Percentiles rank a stretch among this genome's conserved stretches.
phyloP scores from a whole-genome alignment of 148 eudicot genomes.

The Vaccinium myrtillus region DNA sequence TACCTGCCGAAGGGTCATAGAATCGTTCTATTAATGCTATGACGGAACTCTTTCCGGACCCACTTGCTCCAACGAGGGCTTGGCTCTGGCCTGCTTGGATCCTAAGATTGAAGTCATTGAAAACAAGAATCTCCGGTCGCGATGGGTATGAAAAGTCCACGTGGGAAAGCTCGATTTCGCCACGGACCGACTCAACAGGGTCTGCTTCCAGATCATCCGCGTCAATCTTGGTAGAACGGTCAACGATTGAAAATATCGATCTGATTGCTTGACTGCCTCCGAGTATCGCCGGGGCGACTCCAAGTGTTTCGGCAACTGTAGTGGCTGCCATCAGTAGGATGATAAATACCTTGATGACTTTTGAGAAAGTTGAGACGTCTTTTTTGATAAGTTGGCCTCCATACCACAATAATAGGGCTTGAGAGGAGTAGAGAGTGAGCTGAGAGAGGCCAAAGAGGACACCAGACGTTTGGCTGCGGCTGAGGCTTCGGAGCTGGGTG shows the following conservation, averaged over 20 bases:
- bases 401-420: constrained; percentile 93
- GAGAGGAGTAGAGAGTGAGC: constrained; percentile 84
- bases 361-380: constrained; percentile 84
- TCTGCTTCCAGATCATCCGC: constrained; percentile 89
- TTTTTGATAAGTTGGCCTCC: constrained; percentile 84
- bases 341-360: constrained; percentile 86
- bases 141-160: constrained; percentile 92
- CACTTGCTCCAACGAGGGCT: constrained; percentile 95
- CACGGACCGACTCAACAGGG: constrained; percentile 66
- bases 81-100: constrained; percentile 96
- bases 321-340: constrained; percentile 88
- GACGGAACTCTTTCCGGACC: constrained; percentile 93
- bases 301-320: constrained; percentile 93
- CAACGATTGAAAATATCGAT: constrained; percentile 77
- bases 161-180: constrained; percentile 88
- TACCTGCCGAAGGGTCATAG: constrained; percentile 77
- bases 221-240: constrained; percentile 73
- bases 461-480: constrained; percentile 75
- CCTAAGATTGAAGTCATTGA: constrained; percentile 78
- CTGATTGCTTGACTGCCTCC: constrained; percentile 92
- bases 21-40: constrained; percentile 88
- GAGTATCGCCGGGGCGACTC: constrained; percentile 93
- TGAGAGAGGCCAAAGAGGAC: constrained; percentile 89
- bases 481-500: constrained; percentile 71
- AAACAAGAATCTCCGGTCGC: constrained; percentile 73